These are phyloP conservation scores for Wallemia hederae DNA, from an alignment of 1,284 basidiomycete genomes.

Conservation along the genomic window DNA sequence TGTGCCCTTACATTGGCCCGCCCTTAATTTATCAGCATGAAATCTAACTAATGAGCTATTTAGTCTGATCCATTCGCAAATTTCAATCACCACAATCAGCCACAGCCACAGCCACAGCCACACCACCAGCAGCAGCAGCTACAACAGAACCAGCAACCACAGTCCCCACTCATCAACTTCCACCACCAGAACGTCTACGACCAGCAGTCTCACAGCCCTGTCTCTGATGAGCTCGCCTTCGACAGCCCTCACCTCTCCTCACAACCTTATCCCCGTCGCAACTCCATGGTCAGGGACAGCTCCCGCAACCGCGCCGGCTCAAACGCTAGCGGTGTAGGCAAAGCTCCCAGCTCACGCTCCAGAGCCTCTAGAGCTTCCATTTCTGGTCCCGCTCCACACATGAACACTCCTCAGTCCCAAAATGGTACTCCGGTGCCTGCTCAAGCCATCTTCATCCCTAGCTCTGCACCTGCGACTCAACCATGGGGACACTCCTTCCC, in stretches of 20 bases:
- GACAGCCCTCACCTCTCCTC: neutral
- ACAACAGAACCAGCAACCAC: neutral
- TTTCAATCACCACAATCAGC: neutral
- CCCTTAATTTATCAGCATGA: neutral
- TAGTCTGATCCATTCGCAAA: neutral
- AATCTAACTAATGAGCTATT: neutral
- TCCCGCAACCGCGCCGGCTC: conserved; percentile 1
- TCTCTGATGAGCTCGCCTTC: neutral
- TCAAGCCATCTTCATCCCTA: conserved; percentile 4
- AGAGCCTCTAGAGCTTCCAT: conserved; percentile 1
- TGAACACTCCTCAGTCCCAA: neutral
- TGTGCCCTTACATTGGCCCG: neutral
- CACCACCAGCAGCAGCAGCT: neutral
- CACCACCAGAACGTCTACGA: neutral
- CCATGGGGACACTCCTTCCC: conserved; percentile 3
- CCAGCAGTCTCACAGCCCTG: neutral
- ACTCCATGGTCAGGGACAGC: neutral
- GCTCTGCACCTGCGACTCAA: conserved; percentile 1
- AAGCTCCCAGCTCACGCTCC: conserved; percentile 4
- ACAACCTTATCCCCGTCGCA: neutral
- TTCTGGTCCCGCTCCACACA: conserved; percentile 1
- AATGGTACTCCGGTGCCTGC: neutral
- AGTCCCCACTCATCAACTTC: neutral
- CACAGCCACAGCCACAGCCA: neutral
- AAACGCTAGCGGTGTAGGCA: conserved; percentile 1